Evolutionary conservation across 2,329 filamentous ascomycete genomes (phyloP), one percentile per base, ranked within the genome.

Genomic region (Cladosporium sp.): DNA sequence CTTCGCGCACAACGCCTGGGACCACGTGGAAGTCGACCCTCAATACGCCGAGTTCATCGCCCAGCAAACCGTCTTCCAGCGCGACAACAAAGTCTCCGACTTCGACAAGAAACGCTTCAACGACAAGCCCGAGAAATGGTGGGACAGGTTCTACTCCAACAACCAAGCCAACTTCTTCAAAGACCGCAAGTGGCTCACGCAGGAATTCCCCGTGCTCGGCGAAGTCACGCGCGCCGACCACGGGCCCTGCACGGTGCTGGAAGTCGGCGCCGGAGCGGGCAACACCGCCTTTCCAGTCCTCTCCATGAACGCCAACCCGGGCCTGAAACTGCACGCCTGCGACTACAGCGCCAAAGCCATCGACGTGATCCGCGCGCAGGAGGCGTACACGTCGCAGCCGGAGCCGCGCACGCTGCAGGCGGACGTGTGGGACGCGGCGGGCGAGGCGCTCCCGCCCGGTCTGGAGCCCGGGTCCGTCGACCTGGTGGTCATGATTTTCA

Each of bases 81-180:
- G 91, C 58, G 82, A 86, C 62, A 80, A 86, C 55, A 92, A 91
- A 51, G 93, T 96, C 43, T 91, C 86, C 38, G 90, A 96, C 55
- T 96, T 95, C 76, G 91, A 99, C 70, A 90, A 90, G 70, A 80
- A 85, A 84, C 75, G 76, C 78, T 96, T 96, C 76, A 97, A 96
- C 68, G 76, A 79, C 40, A 82, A 95, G 58, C 93, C 93, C 0
- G 91, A 89, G 55, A 95, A 90, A 70, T 97, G 90, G 89, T 99
- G 93, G 93, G 93, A 99, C 64, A 74, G 87, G 50, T 99, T 99
- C 73, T 99, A 99, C 77, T 91, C 93, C 72, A 96, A 97, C 73
- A 97, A 99, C 71, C 88, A 88, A 17, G 82, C 85, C 62, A 97
- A 97, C 66, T 99, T 99, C 73, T 99, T 99, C 82, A 99, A 99